Conservation (phyloP, 2,329 filamentous ascomycete species). For the Dactylonectria estremocensis region DNA sequence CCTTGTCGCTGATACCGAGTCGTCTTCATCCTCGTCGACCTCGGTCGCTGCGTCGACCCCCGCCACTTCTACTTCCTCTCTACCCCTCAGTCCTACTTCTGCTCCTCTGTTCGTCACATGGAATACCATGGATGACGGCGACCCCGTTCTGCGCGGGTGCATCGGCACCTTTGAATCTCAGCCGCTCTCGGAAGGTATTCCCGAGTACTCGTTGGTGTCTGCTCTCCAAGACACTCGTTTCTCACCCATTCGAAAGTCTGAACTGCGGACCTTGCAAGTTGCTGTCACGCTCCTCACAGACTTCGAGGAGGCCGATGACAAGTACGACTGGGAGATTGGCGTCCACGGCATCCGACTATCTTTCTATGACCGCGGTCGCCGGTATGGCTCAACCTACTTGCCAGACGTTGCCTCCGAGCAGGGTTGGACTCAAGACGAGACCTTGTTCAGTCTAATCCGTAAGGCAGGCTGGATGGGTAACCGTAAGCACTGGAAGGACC, state of each 20-base stretch:
- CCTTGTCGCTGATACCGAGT: constrained; percentile 53
- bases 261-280: constrained; percentile 73
- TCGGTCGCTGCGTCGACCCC: constrained; percentile 63
- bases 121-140: constrained; percentile 75
- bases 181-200: constrained; percentile 80
- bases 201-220: constrained; percentile 87
- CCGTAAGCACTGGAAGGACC: constrained; percentile 83
- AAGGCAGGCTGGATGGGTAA: constrained; percentile 95
- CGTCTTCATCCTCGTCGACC: constrained; percentile 58
- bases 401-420: constrained; percentile 94
- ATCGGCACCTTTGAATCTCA: constrained; percentile 94
- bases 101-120: constrained; percentile 95
- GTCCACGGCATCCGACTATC: constrained; percentile 89
- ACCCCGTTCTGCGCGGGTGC: constrained; percentile 84
- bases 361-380: constrained; percentile 81
- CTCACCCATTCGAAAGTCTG: constrained; percentile 65
- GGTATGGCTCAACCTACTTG: constrained; percentile 90
- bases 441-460: constrained; percentile 88
- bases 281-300: constrained; percentile 87
- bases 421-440: constrained; percentile 95
- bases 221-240: constrained; percentile 77
- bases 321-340: constrained; percentile 90
- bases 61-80: constrained; percentile 61
- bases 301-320: constrained; percentile 82
- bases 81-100: constrained; percentile 58